Conservation (phyloP, 2,329 filamentous ascomycete genomes). For the Scopulariopsis brevicaulis region DNA sequence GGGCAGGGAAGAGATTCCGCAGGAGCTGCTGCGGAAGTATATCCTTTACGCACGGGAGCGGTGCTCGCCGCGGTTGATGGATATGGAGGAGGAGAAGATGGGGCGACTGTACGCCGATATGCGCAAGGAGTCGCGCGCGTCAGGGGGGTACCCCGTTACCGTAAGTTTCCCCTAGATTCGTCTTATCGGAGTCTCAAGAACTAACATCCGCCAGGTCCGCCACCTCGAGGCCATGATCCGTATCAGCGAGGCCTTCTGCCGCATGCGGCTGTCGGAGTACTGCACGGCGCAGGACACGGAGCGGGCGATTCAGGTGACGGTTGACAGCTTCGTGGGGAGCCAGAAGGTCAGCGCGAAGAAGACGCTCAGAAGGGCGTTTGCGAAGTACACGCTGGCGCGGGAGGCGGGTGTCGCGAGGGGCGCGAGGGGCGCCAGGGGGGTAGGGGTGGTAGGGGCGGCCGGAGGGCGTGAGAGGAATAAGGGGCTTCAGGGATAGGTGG, state of each 20-base stretch:
- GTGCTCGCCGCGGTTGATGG: constrained; percentile 84
- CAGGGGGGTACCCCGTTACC: constrained; percentile 94
- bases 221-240: constrained; percentile 95
- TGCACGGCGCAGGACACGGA: constrained; percentile 86
- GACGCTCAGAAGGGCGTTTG: constrained; percentile 84
- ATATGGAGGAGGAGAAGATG: constrained; percentile 97
- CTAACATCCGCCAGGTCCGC: constrained; percentile 68
- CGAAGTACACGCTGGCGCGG: constrained; percentile 69
- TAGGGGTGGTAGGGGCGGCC: not conserved
- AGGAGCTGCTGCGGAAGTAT: constrained; percentile 88
- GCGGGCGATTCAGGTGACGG: constrained; percentile 90
- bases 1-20: constrained; percentile 62
- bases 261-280: constrained; percentile 97
- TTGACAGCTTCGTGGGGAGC: constrained; percentile 90
- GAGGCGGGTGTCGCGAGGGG: constrained; percentile 18
- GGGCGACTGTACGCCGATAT: constrained; percentile 92
- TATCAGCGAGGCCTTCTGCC: constrained; percentile 90
- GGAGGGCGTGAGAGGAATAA: not conserved
- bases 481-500: too few relatives aligned
- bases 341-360: constrained; percentile 99
- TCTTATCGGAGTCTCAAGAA: not conserved
- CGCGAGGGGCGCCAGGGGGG: not conserved
- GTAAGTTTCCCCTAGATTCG: constrained; percentile 41
- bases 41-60: constrained; percentile 90
- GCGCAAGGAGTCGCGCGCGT: constrained; percentile 83